phyloP scores from a whole-genome alignment of 169 alveolate genomes.

The Eimeria mitis region DNA sequence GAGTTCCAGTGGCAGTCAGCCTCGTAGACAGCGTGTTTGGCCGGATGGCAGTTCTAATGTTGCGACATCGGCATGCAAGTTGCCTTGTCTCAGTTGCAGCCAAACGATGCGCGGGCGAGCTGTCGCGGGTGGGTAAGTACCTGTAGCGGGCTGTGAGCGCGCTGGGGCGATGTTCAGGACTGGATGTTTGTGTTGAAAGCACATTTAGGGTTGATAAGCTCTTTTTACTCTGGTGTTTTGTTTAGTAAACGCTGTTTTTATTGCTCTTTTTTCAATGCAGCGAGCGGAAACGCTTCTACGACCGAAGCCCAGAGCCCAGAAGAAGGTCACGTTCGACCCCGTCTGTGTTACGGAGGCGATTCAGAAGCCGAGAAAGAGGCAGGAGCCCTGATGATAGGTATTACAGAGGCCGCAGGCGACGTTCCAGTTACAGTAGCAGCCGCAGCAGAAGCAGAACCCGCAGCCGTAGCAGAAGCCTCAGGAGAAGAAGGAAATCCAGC shows the following conservation, averaged over 20 bases:
- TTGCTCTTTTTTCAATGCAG: slow-evolving; percentile 4
- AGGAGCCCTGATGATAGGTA: slow-evolving; percentile 61
- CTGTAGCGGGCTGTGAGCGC: background rate
- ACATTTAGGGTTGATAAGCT: background rate
- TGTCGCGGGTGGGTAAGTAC: background rate
- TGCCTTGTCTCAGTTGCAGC: background rate
- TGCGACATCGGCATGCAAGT: background rate
- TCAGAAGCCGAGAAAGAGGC: slow-evolving; percentile 50
- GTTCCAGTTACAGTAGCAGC: slow-evolving; percentile 50
- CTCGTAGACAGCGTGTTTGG: background rate
- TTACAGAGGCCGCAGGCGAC: slow-evolving; percentile 51
- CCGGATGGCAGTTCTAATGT: background rate
- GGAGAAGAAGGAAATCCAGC: slow-evolving; percentile 28
- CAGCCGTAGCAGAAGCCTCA: slow-evolving; percentile 38
- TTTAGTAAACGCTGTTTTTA: background rate
- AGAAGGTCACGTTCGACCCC: slow-evolving; percentile 69
- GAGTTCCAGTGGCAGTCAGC: background rate
- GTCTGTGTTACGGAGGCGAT: slow-evolving; percentile 56
- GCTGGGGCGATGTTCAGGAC: background rate
- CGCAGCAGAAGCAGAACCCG: slow-evolving; percentile 52
- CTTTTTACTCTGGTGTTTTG: background rate
- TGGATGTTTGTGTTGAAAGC: background rate
- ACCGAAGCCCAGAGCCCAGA: slow-evolving; percentile 38
- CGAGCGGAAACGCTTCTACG: slow-evolving; percentile 21
- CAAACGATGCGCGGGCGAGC: background rate